Evolutionary conservation across 2,329 filamentous ascomycete species (phyloP), one percentile per base, ranked within the genome.

Genomic region (Clarireedia paspali): DNA sequence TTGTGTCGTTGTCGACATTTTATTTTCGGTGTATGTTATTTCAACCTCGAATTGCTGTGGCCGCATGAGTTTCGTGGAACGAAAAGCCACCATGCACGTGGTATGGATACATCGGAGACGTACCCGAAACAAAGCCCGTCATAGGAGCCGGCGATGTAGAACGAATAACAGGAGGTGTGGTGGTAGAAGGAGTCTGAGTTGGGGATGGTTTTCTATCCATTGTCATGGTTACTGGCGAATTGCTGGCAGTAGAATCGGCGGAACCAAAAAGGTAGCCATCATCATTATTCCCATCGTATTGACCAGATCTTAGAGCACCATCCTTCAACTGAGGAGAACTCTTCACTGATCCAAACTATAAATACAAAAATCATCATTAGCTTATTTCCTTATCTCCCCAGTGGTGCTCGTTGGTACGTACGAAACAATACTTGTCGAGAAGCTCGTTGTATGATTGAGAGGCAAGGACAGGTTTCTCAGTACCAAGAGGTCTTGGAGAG

Each of bases 391-490:
- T 61, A 58, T 50, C 17, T 53, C 36, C 49, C 59, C 57, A 65
- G 47, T 58, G 59, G 55, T 67, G 63, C 59, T 65, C 61, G 73
- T 63, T 61, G 69, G 80, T 80, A 95, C 92, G 84, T 92, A 96
- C 92, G 83, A 97, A 99, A 81, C 94, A 99, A 80, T 96, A 99
- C 78, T 95, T 96, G 78, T 95, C 91, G 72, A 99, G 88, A 63
- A 99, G 82, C 74, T 99, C 94, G 74, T 95, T 89, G 72, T 99
- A 97, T 58, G 92, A 91, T 59, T 89, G 85, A 62, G 91, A 95
- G 59, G 91, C 83, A 63, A 96, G 85, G 67, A 82, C 78, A 46
- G 85, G 84, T 67, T 86, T 83, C 67, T 81, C 80, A 40, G 78
- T 76, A 14, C 79, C 73, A 73, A 49, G 74, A 64, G 61, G 73